Evolutionary conservation across 192 early-diverging fungal genomes (phyloP).

Genomic region (Piromyces finnis): DNA sequence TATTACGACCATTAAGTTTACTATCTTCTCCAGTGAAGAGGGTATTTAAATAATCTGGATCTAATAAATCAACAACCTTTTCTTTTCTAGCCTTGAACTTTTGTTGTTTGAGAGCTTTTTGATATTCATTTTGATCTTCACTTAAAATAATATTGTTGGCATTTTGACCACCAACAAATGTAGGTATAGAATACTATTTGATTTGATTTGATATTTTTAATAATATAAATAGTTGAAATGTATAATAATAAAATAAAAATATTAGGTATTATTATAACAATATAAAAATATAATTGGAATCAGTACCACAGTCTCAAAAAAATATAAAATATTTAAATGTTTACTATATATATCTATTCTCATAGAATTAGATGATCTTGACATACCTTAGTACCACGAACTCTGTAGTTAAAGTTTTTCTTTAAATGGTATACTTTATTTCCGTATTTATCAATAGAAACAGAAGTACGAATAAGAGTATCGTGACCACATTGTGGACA

Average conservation of each 20-base stretch:
- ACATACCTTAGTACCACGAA: constrained; percentile 74
- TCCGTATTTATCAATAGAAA: constrained; percentile 61
- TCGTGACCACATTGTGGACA: constrained; percentile 82
- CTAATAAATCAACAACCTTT: constrained; percentile 33
- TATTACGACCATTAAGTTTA: background rate
- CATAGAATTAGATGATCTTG: too few species aligned
- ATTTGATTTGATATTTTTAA: too few species aligned
- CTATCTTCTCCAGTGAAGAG: background rate
- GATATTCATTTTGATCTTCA: constrained; percentile 81
- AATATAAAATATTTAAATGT: too few species aligned
- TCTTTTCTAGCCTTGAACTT: constrained; percentile 20
- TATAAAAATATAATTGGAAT: too few species aligned
- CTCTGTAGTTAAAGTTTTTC: constrained; percentile 74
- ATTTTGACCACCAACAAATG: constrained; percentile 59
- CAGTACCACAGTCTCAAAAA: too few species aligned
- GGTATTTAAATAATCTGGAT: constrained; percentile 34
- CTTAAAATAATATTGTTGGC: constrained; percentile 54
- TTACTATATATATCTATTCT: too few species aligned
- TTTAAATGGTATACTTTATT: constrained; percentile 67
- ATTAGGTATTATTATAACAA: too few species aligned
- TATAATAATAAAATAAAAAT: too few species aligned
- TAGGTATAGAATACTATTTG: constrained; percentile 58
- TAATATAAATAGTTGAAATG: too few species aligned
- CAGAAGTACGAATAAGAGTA: constrained; percentile 67
- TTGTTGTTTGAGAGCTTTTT: constrained; percentile 24